Base-by-base conservation (phyloP, 1,284 basidiomycete genomes). In the Irpex rosettiformis region DNA sequence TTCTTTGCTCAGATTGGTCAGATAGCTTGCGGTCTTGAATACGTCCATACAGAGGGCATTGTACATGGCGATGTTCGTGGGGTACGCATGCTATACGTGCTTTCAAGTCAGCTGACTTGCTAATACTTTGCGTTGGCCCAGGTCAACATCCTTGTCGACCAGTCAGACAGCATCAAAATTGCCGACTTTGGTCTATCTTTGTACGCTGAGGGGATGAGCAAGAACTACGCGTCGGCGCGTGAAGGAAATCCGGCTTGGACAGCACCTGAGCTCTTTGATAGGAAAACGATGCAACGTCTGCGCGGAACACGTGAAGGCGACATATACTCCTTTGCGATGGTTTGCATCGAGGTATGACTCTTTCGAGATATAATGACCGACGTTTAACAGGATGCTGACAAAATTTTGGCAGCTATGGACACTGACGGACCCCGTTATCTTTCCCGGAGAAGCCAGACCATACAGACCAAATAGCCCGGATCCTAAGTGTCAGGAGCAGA, bases 41-140 rank as follows among this genome's bases (percentile, higher is more conserved):
- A 65, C 45, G 49, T 65, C 1, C 64, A 65, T 43, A 11, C 16
- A 29, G 51, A 60, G 22, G 57, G 55, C 10, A 57, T 63, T 4
- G 47, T 61, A 10, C 64, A 65, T 49, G 64, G 62, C 3, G 62
- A 63, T 42, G 27, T 65, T 10, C 59, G 56, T 10, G 62, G 58
- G 22, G 64, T 65, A 22, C 30, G 64, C 51, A 51, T 1, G 11
- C n/a, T 8, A 27, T 48, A 5, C 7, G 2, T 10, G 3, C 40
- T 30, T 27, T 8, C 29, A 4, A 6, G 5, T 33, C 30, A 6
- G 30, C 13, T 33, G 30, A 13, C 30, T 6, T 33, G 13, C 30
- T 33, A 13, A 33, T 6, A 33, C 6, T 13, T 6, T 33, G 13
- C 30, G 13, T 33, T 13, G 5, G n/a, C 13, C 4, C 45, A 63